Evolutionary conservation across 108 stramenopile species (phyloP).

Genomic region (Mediolabrus comicus): DNA sequence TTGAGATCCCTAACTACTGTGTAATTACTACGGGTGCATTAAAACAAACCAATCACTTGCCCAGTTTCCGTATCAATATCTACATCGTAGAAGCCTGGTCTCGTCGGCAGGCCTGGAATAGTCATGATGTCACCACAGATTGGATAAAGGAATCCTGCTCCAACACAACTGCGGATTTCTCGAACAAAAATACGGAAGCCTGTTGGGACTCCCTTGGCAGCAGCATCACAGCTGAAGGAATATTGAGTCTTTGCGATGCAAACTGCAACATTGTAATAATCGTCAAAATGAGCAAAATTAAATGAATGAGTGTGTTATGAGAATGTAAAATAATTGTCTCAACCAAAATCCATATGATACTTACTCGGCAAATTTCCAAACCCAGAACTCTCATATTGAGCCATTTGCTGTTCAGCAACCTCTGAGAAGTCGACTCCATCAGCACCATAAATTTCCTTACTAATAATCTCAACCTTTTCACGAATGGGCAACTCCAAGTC

Average conservation of each 20-base stretch:
- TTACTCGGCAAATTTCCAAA: slow-evolving; percentile 89
- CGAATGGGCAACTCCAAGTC: slow-evolving; percentile 78
- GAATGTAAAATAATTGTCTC: not conserved
- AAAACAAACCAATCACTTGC: slow-evolving; percentile 96
- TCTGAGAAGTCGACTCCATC: slow-evolving; percentile 92
- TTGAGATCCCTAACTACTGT: not conserved
- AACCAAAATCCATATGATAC: not conserved
- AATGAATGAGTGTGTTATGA: not conserved
- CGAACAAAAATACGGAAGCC: slow-evolving; percentile 90
- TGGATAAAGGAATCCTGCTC: slow-evolving; percentile 97
- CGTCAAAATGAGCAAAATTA: not conserved
- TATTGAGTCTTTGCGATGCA: slow-evolving; percentile 99
- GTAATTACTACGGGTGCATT: slow-evolving; percentile 6
- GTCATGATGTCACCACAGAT: slow-evolving; percentile 99
- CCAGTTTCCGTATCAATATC: slow-evolving; percentile 95
- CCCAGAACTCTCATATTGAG: slow-evolving; percentile 85
- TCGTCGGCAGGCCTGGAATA: slow-evolving; percentile 96
- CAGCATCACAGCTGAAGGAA: slow-evolving; percentile 92
- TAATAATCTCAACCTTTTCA: slow-evolving; percentile 89
- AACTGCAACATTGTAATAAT: slow-evolving; percentile 56
- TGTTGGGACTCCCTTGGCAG: slow-evolving; percentile 92
- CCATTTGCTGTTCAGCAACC: slow-evolving; percentile 88
- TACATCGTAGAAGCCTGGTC: slow-evolving; percentile 99
- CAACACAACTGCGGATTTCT: slow-evolving; percentile 94
- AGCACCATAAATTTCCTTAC: slow-evolving; percentile 96